phyloP scores from a whole-genome alignment of 2,329 filamentous ascomycete genomes.

The Aspergillus sp. region DNA sequence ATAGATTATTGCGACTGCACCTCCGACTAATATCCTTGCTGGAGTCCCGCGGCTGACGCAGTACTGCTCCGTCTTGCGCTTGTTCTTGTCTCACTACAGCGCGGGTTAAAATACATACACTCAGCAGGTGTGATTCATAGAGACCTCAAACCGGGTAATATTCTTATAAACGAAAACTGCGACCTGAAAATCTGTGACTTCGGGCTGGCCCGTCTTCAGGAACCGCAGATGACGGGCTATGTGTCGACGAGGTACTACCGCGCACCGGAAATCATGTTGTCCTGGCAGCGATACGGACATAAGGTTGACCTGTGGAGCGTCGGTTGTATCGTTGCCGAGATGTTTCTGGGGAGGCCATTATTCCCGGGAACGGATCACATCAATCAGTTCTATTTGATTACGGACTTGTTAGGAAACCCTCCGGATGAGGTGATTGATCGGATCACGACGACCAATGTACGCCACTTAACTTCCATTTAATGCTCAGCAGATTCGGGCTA shows the following conservation, averaged over 20 bases:
- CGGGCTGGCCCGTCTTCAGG: conserved; percentile 93
- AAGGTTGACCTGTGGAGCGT: conserved; percentile 99
- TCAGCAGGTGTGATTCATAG: conserved; percentile 97
- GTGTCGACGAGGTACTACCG: conserved; percentile 98
- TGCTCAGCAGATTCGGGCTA: neutral
- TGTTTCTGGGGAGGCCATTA: conserved; percentile 96
- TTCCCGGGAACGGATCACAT: conserved; percentile 99
- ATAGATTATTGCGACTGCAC: neutral
- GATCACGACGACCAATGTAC: conserved; percentile 95
- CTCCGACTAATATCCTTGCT: conserved; percentile 17
- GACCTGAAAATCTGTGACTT: conserved; percentile 99
- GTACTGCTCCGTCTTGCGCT: conserved; percentile 40
- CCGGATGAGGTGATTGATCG: conserved; percentile 98
- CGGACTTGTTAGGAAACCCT: conserved; percentile 90
- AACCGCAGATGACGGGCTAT: conserved; percentile 99
- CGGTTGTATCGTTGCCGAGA: conserved; percentile 99
- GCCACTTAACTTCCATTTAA: neutral
- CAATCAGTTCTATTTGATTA: conserved; percentile 99
- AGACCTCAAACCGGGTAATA: conserved; percentile 97
- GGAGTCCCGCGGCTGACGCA: neutral
- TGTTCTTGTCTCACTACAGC: conserved; percentile 52
- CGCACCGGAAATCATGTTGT: conserved; percentile 99
- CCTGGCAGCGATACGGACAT: conserved; percentile 99
- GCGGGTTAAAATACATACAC: conserved; percentile 97
- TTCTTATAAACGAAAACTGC: conserved; percentile 99